Conservation (phyloP, 176 grass and related monocot species). For the Olyra latifolia region DNA sequence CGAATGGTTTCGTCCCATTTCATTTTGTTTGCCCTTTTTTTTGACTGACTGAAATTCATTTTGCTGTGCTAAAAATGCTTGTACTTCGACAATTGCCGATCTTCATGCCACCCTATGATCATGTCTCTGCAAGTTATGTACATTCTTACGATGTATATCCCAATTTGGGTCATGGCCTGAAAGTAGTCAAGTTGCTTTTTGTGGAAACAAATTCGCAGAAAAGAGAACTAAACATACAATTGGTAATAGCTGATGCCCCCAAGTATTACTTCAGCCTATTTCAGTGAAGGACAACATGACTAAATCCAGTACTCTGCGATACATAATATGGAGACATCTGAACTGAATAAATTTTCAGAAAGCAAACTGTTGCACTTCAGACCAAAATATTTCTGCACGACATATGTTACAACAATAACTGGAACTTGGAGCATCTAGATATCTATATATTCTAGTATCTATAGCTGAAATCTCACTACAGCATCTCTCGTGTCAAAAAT, state of each 20-base stretch:
- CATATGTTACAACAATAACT: slow-evolving; percentile 4
- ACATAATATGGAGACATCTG: neutral
- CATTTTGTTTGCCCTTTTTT: neutral
- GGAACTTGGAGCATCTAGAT: slow-evolving; percentile 6
- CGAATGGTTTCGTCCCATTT: neutral
- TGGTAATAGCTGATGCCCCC: neutral
- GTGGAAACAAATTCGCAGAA: neutral
- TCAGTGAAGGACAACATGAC: neutral
- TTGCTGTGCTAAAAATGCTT: neutral
- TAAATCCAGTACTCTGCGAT: neutral
- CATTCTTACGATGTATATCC: neutral
- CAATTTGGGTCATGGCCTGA: neutral
- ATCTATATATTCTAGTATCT: slow-evolving; percentile 25
- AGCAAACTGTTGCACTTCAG: neutral
- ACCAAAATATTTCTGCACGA: slow-evolving; percentile 24
- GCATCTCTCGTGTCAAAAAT: slow-evolving; percentile 34
- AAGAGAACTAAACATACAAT: neutral
- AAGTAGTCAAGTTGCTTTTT: neutral
- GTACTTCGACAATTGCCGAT: neutral
- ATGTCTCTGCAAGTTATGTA: neutral
- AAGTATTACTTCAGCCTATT: slow-evolving; percentile 4
- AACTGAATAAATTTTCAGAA: slow-evolving; percentile 5
- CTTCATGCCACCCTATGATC: neutral
- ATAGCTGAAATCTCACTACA: slow-evolving; percentile 21
- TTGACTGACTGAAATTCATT: neutral